These are phyloP conservation scores for Sequoiadendron giganteum DNA, from an alignment of 75 land plant species.

Conservation along the genomic window DNA sequence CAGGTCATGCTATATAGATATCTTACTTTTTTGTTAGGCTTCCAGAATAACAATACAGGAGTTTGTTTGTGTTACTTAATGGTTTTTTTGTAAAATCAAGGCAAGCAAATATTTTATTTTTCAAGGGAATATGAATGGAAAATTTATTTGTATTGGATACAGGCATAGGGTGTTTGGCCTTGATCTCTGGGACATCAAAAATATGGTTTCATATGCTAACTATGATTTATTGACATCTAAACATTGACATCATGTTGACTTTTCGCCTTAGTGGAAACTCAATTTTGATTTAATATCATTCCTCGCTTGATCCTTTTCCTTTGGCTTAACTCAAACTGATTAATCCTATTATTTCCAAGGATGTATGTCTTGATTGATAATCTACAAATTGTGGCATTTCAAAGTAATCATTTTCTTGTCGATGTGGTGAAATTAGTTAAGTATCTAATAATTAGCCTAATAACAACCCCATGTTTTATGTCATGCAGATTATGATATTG, in stretches of 20 bases:
- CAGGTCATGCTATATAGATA: too few species aligned
- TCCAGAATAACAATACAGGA: too few species aligned
- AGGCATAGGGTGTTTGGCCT: background rate
- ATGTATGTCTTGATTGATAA: background rate
- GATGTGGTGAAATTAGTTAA: background rate
- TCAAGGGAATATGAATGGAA: background rate
- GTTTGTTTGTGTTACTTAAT: too few species aligned
- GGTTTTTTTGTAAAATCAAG: too few species aligned
- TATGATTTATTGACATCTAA: background rate
- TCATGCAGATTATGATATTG: conserved; percentile 60
- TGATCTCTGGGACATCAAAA: background rate
- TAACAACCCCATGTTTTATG: background rate
- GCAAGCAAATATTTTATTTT: background rate
- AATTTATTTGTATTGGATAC: too few species aligned
- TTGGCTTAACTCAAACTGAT: background rate
- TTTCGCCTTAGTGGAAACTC: background rate
- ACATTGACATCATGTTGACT: background rate
- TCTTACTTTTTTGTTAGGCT: too few species aligned
- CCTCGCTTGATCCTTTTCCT: background rate
- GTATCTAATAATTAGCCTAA: background rate
- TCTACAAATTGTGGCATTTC: background rate
- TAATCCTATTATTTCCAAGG: background rate
- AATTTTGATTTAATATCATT: background rate
- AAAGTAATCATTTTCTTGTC: background rate
- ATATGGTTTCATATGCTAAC: background rate